Conservation (phyloP, 2,329 filamentous ascomycete genomes). For the Parasarocladium wereldwijsianum region DNA sequence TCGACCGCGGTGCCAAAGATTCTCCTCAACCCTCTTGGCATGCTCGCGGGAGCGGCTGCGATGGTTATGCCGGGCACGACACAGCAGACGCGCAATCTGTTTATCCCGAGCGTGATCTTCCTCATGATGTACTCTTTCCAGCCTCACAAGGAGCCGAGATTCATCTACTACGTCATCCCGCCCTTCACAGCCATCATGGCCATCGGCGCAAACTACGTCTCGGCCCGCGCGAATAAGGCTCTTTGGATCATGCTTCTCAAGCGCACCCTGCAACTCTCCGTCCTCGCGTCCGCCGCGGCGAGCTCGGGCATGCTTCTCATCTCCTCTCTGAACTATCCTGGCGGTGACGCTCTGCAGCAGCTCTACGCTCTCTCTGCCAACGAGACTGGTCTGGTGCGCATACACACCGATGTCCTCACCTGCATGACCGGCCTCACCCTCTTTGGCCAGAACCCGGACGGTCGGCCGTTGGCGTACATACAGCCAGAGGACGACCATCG, state of each 20-base stretch:
- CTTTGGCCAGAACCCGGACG: constrained; percentile 37
- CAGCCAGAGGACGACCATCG: constrained; percentile 7
- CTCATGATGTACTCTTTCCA: constrained; percentile 71
- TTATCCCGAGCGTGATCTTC: constrained; percentile 57
- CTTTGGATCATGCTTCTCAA: constrained; percentile 38
- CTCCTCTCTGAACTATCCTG: constrained; percentile 87
- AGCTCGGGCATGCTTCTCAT: constrained; percentile 58
- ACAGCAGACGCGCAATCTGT: constrained; percentile 28
- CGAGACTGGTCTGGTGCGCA: constrained; percentile 17
- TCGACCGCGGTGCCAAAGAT: constrained; percentile 67
- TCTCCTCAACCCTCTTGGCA: constrained; percentile 62
- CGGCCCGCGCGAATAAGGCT: constrained; percentile 49
- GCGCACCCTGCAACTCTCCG: constrained; percentile 40
- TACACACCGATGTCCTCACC: constrained; percentile 51
- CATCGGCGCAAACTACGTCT: constrained; percentile 57
- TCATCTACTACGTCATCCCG: constrained; percentile 81
- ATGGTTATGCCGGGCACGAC: constrained; percentile 31
- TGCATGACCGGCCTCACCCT: constrained; percentile 61
- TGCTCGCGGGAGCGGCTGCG: constrained; percentile 38
- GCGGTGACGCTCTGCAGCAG: constrained; percentile 58
- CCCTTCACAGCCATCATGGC: constrained; percentile 65
- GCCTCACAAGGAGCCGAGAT: constrained; percentile 92
- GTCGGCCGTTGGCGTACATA: constrained; percentile 19
- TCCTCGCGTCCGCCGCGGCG: constrained; percentile 41
- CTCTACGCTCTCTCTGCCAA: constrained; percentile 24